Evolutionary conservation across 495 filamentous ascomycete genomes (phyloP), one percentile per base, ranked within the genome.

Genomic region (Talaromyces stipitatus): DNA sequence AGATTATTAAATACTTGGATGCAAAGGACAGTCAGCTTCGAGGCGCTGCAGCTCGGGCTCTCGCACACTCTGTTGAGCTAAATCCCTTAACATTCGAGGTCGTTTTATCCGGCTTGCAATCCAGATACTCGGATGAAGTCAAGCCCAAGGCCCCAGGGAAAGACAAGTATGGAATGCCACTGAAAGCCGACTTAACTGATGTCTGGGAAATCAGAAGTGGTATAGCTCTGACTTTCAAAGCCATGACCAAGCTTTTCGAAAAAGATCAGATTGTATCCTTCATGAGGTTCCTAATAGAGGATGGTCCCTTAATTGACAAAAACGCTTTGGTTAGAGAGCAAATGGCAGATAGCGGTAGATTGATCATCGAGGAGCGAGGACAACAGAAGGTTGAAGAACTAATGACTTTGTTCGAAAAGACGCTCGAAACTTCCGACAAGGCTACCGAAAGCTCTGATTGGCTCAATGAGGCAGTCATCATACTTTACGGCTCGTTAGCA

Each of bases 401-500:
- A 26, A 97, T 97, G 91, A 82, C 87, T 62, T 85, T 90, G 0
- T 91, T 97, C 62, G 92, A 98, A 68, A 78, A 78, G 7, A 88
- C 87, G 0, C 78, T 98, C 3, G 91, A 91, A 62, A 84, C 82
- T 8, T 88, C 90, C 0, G 88, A 92, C 67, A 86, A 88, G 60
- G 85, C 83, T 16, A 88, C 87, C 3, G 82, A 89, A 61, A 82
- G 82, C 23, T 85, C 85, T 7, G 94, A 98, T 63, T 79, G 86
- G 41, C 88, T 97, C 60, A 96, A 96, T 63, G 94, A 98, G 72
- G 94, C 94, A 3, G 91, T 98, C 24, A 90, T 98, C 59, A 91
- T 98, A 56, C 85, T 98, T 59, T 98, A 97, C 63, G 94, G 94
- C 63, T 91, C 94, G 29, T 72, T 98, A 12, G 94, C 91, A 11